Evolutionary conservation across 176 grass and related monocot species (phyloP).

Genomic region (Typha latifolia): DNA sequence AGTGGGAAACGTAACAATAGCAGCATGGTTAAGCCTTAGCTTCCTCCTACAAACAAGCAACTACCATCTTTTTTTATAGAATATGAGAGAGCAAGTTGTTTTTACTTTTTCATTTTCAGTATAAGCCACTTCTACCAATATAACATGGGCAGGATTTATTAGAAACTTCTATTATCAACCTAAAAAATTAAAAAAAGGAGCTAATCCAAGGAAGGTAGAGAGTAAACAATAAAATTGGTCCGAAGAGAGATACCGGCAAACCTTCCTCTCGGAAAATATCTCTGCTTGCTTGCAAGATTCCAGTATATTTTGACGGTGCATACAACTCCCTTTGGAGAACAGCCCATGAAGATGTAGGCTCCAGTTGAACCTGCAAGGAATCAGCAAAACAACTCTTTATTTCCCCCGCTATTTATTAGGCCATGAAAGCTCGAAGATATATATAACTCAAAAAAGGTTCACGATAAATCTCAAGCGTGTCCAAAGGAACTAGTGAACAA

Average conservation of each 20-base stretch:
- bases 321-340: constrained; percentile 47
- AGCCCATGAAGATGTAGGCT: constrained; percentile 67
- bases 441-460: not conserved
- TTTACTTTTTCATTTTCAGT: too few relatives aligned
- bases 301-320: constrained; percentile 79
- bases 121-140: too few relatives aligned
- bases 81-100: too few relatives aligned
- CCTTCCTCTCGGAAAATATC: constrained; percentile 99
- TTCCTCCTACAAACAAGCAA: too few relatives aligned
- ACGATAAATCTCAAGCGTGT: too few relatives aligned
- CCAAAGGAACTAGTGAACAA: too few relatives aligned
- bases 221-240: constrained; percentile 6
- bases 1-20: too few relatives aligned
- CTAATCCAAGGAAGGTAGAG: not conserved
- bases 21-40: too few relatives aligned
- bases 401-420: not conserved
- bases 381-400: not conserved
- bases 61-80: too few relatives aligned
- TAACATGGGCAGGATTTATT: too few relatives aligned
- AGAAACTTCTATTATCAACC: too few relatives aligned
- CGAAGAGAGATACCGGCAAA: constrained; percentile 62
- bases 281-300: constrained; percentile 69
- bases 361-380: constrained; percentile 75
- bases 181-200: not conserved
- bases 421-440: not conserved